Base-by-base conservation (phyloP, 78 protist genomes). In the Monosiga brevicollis region DNA sequence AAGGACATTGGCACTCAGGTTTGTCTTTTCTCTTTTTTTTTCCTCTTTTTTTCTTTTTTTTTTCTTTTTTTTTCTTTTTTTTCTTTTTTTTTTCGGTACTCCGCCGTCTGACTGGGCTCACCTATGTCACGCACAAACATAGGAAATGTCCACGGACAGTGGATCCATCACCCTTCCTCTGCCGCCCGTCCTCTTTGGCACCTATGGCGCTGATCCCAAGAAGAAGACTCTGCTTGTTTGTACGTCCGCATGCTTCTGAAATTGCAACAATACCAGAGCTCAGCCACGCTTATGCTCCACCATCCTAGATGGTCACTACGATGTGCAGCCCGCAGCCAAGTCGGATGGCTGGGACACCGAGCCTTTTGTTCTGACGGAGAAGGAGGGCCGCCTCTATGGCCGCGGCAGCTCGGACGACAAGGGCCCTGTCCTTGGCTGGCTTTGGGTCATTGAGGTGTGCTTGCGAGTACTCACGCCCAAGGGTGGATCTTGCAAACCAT, bases 361-460 rank as follows among this genome's bases (percentile, higher is more conserved):
- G n/a, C 85, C 85, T 26, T 82, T 83, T 37, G 78, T 43, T 11
- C 36, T 83, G 41, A 74, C 42, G 49, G 82, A 73, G 37, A 42
- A 35, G 10, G 76, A 74, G 41, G 86, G 86, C n/a, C 41, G 49
- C 35, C 40, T 83, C 49, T 22, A 40, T 75, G 86, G 86, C 71
- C 86, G 86, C 32, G 86, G 86, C 38, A 25, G 71, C 71, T 71
- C 86, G 15, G 86, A 83, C 75, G 86, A 83, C 75, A 83, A 83
- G 74, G 86, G 86, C 29, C 86, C 86, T 3, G 38, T 83, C 71
- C 55, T 83, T 1, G 78, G 76, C 35, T 83, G 86, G 86, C 40
- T 83, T 1, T 83, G 79, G 86, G 79, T 40, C 32, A 36, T 73
- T 37, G 70, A 81, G 77, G 84, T 34, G 10, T 0, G 34, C 41